Percentiles rank a stretch among this genome's conserved stretches.
Evolutionary conservation across 2,329 filamentous ascomycete species (phyloP).

Genomic region (Aspergillus caelatus): DNA sequence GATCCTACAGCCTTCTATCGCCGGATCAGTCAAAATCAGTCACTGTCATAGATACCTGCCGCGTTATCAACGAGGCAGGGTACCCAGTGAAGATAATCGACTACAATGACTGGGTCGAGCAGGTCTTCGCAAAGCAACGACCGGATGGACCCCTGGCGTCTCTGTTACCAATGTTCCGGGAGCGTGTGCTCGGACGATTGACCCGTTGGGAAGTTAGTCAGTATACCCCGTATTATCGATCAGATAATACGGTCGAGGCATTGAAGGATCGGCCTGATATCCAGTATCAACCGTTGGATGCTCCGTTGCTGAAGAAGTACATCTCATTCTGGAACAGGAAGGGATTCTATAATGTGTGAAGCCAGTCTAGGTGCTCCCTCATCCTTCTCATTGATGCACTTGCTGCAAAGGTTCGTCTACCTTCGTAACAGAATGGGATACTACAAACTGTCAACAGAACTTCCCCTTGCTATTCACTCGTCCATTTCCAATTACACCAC

Average conservation of each 20-base stretch:
- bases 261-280: constrained; percentile 2
- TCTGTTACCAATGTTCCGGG: constrained; percentile 45
- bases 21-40: constrained; percentile 9
- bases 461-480: too few relatives aligned
- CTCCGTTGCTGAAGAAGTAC: not conserved
- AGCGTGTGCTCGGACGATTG: constrained; percentile 33
- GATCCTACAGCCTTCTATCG: constrained; percentile 10
- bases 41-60: constrained; percentile 9
- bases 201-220: constrained; percentile 24
- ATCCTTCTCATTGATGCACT: not conserved
- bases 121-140: constrained; percentile 1
- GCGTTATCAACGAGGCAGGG: constrained; percentile 15
- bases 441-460: too few relatives aligned
- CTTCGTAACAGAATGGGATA: too few relatives aligned
- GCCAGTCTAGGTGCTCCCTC: too few relatives aligned
- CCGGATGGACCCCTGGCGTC: constrained; percentile 10
- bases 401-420: too few relatives aligned
- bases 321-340: constrained; percentile 14
- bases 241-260: constrained; percentile 10
- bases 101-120: constrained; percentile 11
- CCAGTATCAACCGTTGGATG: constrained; percentile 3
- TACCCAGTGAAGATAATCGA: constrained; percentile 11
- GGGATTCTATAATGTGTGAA: constrained; percentile 6
- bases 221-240: constrained; percentile 13
- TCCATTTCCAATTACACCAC: too few relatives aligned